Conservation (phyloP, 164 flowering plant genomes). For the Nelumbo lutea region DNA sequence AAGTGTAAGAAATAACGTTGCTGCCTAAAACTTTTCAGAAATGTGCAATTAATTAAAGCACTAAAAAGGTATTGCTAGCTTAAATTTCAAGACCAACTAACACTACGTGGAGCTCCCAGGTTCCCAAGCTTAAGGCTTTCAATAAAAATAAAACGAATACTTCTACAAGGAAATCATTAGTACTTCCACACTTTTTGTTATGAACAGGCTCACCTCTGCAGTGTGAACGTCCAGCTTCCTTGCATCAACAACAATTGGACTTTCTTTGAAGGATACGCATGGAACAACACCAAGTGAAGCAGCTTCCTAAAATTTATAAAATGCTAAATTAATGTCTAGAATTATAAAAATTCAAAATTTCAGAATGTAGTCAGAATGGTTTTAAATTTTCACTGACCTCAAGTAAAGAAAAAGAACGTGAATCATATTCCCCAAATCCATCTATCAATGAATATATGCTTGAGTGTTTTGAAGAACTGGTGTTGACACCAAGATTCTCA, state of each 20-base stretch:
- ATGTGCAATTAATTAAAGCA: too few relatives aligned
- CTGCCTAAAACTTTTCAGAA: too few relatives aligned
- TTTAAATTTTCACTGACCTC: constrained; percentile 50
- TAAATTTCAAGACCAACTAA: too few relatives aligned
- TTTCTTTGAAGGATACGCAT: constrained; percentile 51
- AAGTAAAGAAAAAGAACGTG: constrained; percentile 78
- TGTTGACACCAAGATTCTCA: constrained; percentile 54
- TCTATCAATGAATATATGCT: constrained; percentile 61
- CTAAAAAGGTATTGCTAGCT: too few relatives aligned
- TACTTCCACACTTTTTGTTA: not conserved
- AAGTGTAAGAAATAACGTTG: too few relatives aligned
- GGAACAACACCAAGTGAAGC: constrained; percentile 80
- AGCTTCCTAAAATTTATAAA: constrained; percentile 58
- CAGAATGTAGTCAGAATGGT: not conserved
- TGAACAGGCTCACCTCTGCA: constrained; percentile 51
- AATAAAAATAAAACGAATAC: not conserved
- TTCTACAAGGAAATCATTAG: too few relatives aligned
- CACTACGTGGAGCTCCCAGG: too few relatives aligned
- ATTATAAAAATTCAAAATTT: not conserved
- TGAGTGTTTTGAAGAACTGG: constrained; percentile 37
- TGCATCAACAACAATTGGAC: constrained; percentile 62
- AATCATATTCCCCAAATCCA: constrained; percentile 93
- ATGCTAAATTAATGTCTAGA: not conserved
- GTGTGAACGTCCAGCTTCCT: constrained; percentile 42
- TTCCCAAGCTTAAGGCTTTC: not conserved